Evolutionary conservation across 352 stramenopile genomes (phyloP).

Genomic region (Globisporangium acanthophoron): DNA sequence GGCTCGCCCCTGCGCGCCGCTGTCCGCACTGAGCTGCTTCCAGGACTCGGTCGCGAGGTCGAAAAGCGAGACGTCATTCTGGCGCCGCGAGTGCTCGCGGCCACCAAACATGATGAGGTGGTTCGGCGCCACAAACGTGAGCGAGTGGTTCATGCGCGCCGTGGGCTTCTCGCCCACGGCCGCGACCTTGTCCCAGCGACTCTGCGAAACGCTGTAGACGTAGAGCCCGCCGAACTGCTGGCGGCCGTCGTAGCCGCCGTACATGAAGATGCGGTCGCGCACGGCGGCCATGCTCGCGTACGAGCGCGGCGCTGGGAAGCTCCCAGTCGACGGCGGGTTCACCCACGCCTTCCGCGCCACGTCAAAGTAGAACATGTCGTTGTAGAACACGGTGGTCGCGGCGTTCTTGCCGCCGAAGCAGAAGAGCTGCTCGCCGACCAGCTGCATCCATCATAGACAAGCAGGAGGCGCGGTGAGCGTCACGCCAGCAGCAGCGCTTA

Average conservation of each 20-base stretch:
- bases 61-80: slow-evolving; percentile 57
- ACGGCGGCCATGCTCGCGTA: slow-evolving; percentile 46
- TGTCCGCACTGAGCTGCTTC: slow-evolving; percentile 17
- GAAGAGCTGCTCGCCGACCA: slow-evolving; percentile 55
- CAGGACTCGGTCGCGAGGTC: slow-evolving; percentile 29
- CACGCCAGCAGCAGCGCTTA: background rate
- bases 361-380: slow-evolving; percentile 79
- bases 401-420: slow-evolving; percentile 71
- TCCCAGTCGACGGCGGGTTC: slow-evolving; percentile 25
- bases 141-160: slow-evolving; percentile 54
- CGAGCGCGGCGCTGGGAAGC: slow-evolving; percentile 31
- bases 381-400: slow-evolving; percentile 37
- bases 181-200: slow-evolving; percentile 51
- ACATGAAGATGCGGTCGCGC: slow-evolving; percentile 59
- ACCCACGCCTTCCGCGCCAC: slow-evolving; percentile 53
- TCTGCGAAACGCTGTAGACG: slow-evolving; percentile 39
- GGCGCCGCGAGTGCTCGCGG: slow-evolving; percentile 28
- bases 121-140: slow-evolving; percentile 39
- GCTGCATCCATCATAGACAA: slow-evolving; percentile 13
- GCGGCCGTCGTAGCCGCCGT: slow-evolving; percentile 49
- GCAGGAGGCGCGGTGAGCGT: background rate
- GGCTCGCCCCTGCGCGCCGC: background rate
- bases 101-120: slow-evolving; percentile 64
- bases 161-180: slow-evolving; percentile 29
- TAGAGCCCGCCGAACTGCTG: slow-evolving; percentile 57